Percentiles rank a stretch among this genome's conserved stretches.
These are phyloP conservation scores for Lyophyllum semitale DNA, from an alignment of 768 basidiomycete species.

Conservation along the genomic window DNA sequence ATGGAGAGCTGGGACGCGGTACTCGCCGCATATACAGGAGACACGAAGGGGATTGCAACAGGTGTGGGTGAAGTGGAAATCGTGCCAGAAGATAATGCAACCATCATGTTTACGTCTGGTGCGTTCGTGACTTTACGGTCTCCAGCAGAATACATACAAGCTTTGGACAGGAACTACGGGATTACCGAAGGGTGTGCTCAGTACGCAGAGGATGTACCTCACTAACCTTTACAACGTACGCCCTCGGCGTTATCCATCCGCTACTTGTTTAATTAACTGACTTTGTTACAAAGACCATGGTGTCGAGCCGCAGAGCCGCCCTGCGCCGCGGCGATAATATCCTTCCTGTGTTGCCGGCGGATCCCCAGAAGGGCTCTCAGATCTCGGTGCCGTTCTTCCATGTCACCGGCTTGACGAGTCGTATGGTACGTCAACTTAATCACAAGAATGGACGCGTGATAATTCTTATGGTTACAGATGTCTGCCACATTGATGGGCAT, in stretches of 20 bases:
- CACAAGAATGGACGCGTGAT: too few species aligned
- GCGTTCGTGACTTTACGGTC: constrained; percentile 11
- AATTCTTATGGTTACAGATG: too few species aligned
- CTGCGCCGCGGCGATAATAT: constrained; percentile 42
- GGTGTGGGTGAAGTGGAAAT: constrained; percentile 31
- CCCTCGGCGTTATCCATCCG: background rate
- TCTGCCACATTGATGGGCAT: constrained; percentile 40
- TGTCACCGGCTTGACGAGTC: constrained; percentile 43
- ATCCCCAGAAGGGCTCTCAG: constrained; percentile 43
- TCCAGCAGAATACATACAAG: background rate
- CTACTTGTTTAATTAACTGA: background rate
- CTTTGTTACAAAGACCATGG: constrained; percentile 10
- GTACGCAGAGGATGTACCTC: constrained; percentile 50
- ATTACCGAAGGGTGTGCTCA: constrained; percentile 48
- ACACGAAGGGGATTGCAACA: constrained; percentile 25
- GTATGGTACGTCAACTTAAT: constrained; percentile 17
- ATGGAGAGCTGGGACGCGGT: constrained; percentile 42
- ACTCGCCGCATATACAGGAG: constrained; percentile 34
- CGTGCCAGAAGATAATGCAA: constrained; percentile 48
- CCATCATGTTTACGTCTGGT: constrained; percentile 58
- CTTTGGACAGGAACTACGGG: constrained; percentile 31
- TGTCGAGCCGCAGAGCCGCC: constrained; percentile 31
- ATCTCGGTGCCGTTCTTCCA: constrained; percentile 64
- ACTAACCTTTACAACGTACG: constrained; percentile 49
- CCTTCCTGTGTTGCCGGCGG: constrained; percentile 26